Base-by-base conservation (phyloP, 441 rosid genomes). In the Euphorbia celastroides region DNA sequence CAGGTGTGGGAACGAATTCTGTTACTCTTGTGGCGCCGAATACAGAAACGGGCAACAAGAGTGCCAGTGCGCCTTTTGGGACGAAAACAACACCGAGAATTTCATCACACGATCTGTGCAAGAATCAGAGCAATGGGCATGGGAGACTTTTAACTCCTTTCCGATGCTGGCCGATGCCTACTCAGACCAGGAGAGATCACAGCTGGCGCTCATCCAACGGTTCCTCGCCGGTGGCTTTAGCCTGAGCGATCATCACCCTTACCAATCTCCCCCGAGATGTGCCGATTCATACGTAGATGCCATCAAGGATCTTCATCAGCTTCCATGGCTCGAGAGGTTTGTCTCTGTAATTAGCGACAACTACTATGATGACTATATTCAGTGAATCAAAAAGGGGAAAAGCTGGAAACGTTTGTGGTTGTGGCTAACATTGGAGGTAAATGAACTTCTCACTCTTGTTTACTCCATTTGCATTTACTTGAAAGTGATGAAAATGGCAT, bases 291-390 rank as follows among this genome's bases (percentile, higher is more conserved):
- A 90, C 52, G 86, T 81, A 41, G 96, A 91, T 77, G 89, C 89
- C 20, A 88, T 91, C 80, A 91, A 93, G 79, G 99, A 93, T 83
- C 88, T 93, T 70, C 96, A 79, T 74, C 96, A 88, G 71, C 93
- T 93, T 68, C 99, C 99, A 54, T 93, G 99, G 99, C 97, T 93
- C 11, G 96, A 89, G 83, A 89, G 97, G 72, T 93, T 93, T 57
- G 97, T 89, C 74, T 89, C 99, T 12, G 95, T 91, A 66, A 93
- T 93, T 67, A 89, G 97, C 54, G 97, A 93, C 78, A 85, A 80
- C 80, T 93, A 84, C 74, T 87, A 93, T 12, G 96, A 93, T 70
- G 96, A 90, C 62, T 89, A 77, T 64, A 72, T 78, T 74, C 90
- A 85, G 64, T 83, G 83, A 84, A 71, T 52, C 59, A 27, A 58